Evolutionary conservation across 805 yeast genomes (phyloP).

Genomic region (Starmerella khaoyaiensis): DNA sequence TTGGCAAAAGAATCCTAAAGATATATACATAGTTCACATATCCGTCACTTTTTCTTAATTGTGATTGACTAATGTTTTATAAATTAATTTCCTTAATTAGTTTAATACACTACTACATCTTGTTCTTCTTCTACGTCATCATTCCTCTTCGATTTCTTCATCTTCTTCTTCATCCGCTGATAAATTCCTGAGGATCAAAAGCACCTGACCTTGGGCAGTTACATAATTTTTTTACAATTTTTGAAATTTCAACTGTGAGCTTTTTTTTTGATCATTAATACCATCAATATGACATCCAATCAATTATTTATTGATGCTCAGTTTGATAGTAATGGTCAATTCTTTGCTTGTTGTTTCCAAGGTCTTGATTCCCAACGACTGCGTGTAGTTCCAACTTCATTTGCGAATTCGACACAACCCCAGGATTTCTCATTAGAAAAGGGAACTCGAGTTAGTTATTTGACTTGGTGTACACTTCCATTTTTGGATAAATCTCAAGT

Average conservation of each 20-base stretch:
- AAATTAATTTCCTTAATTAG: no score
- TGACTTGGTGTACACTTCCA: constrained; percentile 36
- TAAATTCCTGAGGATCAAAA: background rate
- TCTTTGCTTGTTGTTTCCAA: constrained; percentile 50
- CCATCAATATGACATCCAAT: constrained; percentile 5
- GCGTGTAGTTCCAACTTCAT: constrained; percentile 33
- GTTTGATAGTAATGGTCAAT: constrained; percentile 52
- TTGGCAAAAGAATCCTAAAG: no score
- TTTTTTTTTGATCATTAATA: background rate
- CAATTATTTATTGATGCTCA: constrained; percentile 21
- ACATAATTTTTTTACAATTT: constrained; percentile 11
- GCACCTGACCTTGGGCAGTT: background rate
- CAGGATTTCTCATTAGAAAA: constrained; percentile 42
- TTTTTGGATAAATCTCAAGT: constrained; percentile 5
- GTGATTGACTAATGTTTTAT: no score
- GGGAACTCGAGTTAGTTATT: constrained; percentile 35
- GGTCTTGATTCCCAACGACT: constrained; percentile 62
- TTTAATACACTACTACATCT: no score
- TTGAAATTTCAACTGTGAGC: constrained; percentile 13
- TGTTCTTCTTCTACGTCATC: no score
- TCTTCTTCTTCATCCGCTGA: background rate
- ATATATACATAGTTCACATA: no score
- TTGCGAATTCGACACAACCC: constrained; percentile 35
- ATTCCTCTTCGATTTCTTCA: no score
- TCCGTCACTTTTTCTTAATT: no score